Base-by-base conservation (phyloP, 2,329 filamentous ascomycete genomes). In the Colletotrichum sidae region DNA sequence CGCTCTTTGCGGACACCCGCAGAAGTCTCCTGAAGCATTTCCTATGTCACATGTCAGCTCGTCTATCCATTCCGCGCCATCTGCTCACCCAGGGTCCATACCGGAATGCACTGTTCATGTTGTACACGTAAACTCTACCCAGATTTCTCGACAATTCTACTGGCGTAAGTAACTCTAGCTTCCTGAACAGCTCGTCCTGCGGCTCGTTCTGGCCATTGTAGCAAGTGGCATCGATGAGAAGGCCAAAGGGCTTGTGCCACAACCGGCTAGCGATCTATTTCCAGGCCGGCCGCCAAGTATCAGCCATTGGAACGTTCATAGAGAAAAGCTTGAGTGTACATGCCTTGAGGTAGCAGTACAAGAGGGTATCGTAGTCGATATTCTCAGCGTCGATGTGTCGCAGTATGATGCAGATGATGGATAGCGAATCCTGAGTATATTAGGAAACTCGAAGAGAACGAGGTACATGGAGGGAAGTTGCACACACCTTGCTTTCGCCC, bases 41-140 rank as follows among this genome's bases (percentile, higher is more conserved):
- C 68, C 84, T 84, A 25, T 6, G 45, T 6, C 25, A 6, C 41
- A 13, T 15, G 51, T 68, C 13, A 68, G 53, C 12, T 38, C 2
- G 55, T 4, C 5, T 15, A 25, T 25, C 25, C 25, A 25, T 25
- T 25, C 25, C 25, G 25, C 25, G 25, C 25, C 25, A 25, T 25
- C 25, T 25, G 25, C 25, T 25, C 4, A 25, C 25, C 25, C 5
- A 25, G 25, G 25, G 13, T 37, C 38, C 79, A 67, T 77, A 86
- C 84, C 86, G 84, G 74, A 90, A 91, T 10, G 88, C 85, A 71
- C 86, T 90, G 70, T 92, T 92, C 88, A 91, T 91, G 72, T 92
- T 92, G 76, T 92, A 91, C 13, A 92, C 82, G 69, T 91, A 92
- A 45, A 90, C 82, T 42, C 88, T 82, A 1, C 84, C 81, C 4